Conservation (phyloP, 257 asterid species). For the Galeopsis tetrahit region DNA sequence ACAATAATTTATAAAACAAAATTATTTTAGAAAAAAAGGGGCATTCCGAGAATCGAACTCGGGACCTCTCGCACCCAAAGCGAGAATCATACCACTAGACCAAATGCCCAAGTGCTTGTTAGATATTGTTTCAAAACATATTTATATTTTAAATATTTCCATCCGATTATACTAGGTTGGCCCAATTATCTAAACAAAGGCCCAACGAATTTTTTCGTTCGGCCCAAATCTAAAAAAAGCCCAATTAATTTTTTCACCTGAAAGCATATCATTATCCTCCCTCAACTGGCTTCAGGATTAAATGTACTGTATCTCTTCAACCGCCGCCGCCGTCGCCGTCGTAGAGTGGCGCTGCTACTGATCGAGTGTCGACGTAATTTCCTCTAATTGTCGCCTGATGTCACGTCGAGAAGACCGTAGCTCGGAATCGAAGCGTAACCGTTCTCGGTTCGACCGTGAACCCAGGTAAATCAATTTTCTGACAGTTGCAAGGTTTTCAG, state of each 20-base stretch:
- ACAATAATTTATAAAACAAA: no score
- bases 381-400: constrained; percentile 40
- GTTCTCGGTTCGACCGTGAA: constrained; percentile 80
- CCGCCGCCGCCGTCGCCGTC: constrained; percentile 40
- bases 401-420: constrained; percentile 76
- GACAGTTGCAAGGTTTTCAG: constrained; percentile 2
- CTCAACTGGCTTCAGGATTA: constrained; percentile 31
- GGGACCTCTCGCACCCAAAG: constrained; percentile 93
- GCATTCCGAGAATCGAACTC: constrained; percentile 44
- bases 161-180: no score
- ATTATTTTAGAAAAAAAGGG: neutral
- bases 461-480: constrained; percentile 58
- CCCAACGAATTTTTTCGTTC: neutral
- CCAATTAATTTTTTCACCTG: neutral
- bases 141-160: no score
- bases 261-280: neutral
- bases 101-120: constrained; percentile 52
- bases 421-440: constrained; percentile 69
- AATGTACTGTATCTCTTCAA: constrained; percentile 16
- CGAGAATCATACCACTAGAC: constrained; percentile 56
- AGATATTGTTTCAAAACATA: no score
- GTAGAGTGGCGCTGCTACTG: constrained; percentile 28
- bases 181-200: no score
- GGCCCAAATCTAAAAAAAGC: neutral
- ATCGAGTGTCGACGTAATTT: neutral